These are phyloP conservation scores for Halenospora varia DNA, from an alignment of 495 filamentous ascomycete species.

Conservation along the genomic window DNA sequence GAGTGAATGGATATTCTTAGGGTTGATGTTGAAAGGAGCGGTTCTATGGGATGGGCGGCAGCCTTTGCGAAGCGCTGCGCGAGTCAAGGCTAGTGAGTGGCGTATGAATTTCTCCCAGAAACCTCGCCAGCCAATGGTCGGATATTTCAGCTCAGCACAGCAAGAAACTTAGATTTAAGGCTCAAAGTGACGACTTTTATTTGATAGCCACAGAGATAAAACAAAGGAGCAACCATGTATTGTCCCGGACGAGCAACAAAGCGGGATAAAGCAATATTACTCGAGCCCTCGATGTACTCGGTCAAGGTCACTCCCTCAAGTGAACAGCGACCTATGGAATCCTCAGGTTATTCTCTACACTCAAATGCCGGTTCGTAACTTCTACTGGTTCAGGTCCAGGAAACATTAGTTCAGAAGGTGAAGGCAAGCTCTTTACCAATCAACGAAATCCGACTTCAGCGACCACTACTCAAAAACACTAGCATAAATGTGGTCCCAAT, in stretches of 20 bases:
- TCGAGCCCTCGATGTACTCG: too few species aligned
- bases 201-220: neutral
- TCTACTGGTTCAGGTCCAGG: too few species aligned
- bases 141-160: neutral
- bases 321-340: too few species aligned
- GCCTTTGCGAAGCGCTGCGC: neutral
- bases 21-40: neutral
- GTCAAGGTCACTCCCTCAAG: too few species aligned
- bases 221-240: neutral
- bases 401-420: too few species aligned
- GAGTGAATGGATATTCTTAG: neutral
- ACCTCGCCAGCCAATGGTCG: neutral
- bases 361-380: too few species aligned
- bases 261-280: neutral
- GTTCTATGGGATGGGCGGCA: neutral
- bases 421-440: too few species aligned
- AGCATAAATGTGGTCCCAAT: slow-evolving; percentile 61
- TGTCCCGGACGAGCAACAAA: neutral
- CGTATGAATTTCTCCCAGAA: neutral
- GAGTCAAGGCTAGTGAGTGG: neutral
- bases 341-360: too few species aligned
- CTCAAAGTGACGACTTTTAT: neutral
- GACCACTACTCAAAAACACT: neutral
- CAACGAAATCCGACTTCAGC: too few species aligned
- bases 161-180: neutral